Base-by-base conservation (phyloP, 371 early-diverging fungal species). In the Rhizomucor miehei region DNA sequence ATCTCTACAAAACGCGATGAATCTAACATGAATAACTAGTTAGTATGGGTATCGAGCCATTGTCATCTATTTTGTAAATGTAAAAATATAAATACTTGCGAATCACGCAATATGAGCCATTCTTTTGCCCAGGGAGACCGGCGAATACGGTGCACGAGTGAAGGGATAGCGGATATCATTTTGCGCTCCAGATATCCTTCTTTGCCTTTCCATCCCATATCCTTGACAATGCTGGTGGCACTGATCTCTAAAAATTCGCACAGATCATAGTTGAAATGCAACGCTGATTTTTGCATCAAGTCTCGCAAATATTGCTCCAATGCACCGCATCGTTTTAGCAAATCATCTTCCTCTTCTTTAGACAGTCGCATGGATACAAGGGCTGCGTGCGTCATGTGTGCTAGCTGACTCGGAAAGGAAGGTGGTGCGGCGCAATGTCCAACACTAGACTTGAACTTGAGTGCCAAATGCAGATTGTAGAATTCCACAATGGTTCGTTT, bases 181-280 rank as follows among this genome's bases (percentile, higher is more conserved):
- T 66, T 77, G 53, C 76, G 71, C 11, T 87, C 84, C 48, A 92
- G 59, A 50, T 84, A 84, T 1, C 88, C 89, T 64, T 92, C 93
- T 53, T 89, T 90, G 23, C 90, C 90, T 60, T 92, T 92, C 90
- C 90, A 90, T 0, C 91, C 89, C 76, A 88, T 84, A 52, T 87
- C 87, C 49, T 77, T 81, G 29, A 73, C 71, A 46, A 92, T 75
- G 6, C 90, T 89, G 35, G 85, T 66, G 1, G 80, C 81, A 54
- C 89, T 84, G 46, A 92, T 61, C 56, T 91, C 90, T 36, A 92
- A 56, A 60, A 92, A 92, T 48, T 87, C 89, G 62, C 84, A 87
- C 13, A 92, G 64, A 29, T 91, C 90, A 53, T 77, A 79, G 3
- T 77, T 73, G 24, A 82, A 72, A 1, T 63, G 60, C 55, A 86